Evolutionary conservation across 2,329 filamentous ascomycete species (phyloP).

Genomic region (Zymoseptoria pseudotritici): DNA sequence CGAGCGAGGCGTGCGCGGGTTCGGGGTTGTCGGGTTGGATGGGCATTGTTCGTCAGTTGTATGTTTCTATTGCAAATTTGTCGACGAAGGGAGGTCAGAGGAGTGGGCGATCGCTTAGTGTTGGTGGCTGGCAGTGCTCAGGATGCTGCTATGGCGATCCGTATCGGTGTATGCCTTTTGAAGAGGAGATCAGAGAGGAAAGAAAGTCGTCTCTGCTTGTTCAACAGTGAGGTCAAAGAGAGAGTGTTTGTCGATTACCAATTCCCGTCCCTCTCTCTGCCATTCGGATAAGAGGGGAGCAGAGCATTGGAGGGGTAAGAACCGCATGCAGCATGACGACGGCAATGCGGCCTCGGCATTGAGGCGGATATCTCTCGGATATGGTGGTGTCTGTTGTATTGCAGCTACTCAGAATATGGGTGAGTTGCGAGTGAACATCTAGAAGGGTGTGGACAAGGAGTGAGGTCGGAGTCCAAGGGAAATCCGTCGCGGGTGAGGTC

Average conservation of each 20-base stretch:
- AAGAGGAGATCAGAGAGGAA: too few species aligned
- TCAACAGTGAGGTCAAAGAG: neutral
- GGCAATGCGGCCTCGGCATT: neutral
- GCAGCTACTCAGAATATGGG: neutral
- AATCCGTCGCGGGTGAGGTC: too few species aligned
- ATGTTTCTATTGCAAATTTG: neutral
- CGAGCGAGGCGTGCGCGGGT: slow-evolving; percentile 51
- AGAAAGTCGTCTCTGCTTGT: neutral
- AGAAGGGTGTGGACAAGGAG: too few species aligned
- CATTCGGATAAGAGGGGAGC: neutral
- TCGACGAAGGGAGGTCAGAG: neutral
- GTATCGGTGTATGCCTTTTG: too few species aligned
- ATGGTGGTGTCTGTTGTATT: neutral
- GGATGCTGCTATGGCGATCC: neutral
- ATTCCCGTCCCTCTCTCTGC: neutral
- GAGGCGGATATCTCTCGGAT: neutral
- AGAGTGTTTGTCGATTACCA: neutral
- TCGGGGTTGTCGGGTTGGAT: slow-evolving; percentile 45
- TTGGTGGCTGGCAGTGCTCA: too few species aligned
- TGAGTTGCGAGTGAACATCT: neutral
- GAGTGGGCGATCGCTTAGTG: neutral
- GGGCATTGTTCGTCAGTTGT: slow-evolving; percentile 6
- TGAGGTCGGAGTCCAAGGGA: too few species aligned
- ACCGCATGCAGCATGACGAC: neutral
- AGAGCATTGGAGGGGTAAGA: neutral